Conservation (phyloP, 2,329 filamentous ascomycete species). For the Ceratocystis eucalypticola region DNA sequence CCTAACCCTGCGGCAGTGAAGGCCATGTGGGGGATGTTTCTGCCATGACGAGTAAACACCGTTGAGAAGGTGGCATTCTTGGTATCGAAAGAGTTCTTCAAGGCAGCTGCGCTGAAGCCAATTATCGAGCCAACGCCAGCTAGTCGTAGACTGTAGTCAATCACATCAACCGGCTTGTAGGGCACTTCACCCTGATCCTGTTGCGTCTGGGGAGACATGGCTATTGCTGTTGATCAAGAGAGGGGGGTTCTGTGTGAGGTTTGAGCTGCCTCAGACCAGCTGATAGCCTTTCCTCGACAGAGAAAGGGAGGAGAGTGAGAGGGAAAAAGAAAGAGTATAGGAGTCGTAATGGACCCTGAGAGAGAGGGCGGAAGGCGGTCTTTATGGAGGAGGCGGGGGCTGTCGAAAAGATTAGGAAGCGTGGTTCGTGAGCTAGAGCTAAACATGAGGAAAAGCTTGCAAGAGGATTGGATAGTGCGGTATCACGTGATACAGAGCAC, state of each 20-base stretch:
- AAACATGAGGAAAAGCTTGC: constrained; percentile 12
- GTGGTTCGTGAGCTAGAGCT: constrained; percentile 9
- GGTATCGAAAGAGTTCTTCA: constrained; percentile 77
- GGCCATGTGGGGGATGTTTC: constrained; percentile 44
- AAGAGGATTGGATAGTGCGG: constrained; percentile 1
- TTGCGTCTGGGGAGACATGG: constrained; percentile 15
- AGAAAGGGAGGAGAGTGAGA: not conserved
- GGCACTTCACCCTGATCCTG: constrained; percentile 18
- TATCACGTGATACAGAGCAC: constrained; percentile 14
- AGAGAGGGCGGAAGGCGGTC: not conserved
- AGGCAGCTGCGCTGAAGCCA: constrained; percentile 59
- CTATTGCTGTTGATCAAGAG: not conserved
- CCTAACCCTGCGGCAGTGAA: constrained; percentile 54
- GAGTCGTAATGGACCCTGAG: not conserved
- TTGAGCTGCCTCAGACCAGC: constrained; percentile 16
- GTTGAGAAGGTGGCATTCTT: constrained; percentile 69
- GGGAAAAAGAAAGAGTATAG: not conserved
- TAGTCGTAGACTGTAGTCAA: constrained; percentile 52
- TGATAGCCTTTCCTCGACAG: constrained; percentile 17
- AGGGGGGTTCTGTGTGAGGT: not conserved
- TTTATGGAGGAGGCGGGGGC: constrained; percentile 8
- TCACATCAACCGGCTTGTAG: constrained; percentile 63
- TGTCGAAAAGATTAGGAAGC: constrained; percentile 8
- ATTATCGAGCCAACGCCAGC: constrained; percentile 50
- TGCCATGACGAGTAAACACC: constrained; percentile 65